These are phyloP conservation scores for Pisolithus albus DNA, from an alignment of 768 basidiomycete genomes.

Conservation along the genomic window DNA sequence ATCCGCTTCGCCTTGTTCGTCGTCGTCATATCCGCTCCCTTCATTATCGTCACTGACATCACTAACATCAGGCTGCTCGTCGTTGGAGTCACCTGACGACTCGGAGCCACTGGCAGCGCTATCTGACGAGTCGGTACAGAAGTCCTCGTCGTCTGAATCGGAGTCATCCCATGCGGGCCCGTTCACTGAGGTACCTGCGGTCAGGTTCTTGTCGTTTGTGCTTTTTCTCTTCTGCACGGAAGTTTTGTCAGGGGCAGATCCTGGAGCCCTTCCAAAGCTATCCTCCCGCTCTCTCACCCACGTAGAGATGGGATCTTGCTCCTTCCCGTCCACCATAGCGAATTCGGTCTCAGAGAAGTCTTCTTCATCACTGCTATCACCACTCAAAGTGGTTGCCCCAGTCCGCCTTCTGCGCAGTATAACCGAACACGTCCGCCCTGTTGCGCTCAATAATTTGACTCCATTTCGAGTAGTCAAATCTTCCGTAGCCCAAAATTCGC, in stretches of 20 bases:
- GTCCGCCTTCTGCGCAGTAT: slow-evolving; percentile 37
- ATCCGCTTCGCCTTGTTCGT: slow-evolving; percentile 28
- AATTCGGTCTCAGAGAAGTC: slow-evolving; percentile 59
- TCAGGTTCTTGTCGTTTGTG: not conserved
- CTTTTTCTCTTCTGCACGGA: slow-evolving; percentile 1
- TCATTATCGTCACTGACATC: slow-evolving; percentile 16
- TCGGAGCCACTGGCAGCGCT: slow-evolving; percentile 31
- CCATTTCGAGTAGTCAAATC: slow-evolving; percentile 51
- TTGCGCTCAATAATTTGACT: slow-evolving; percentile 50
- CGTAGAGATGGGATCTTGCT: slow-evolving; percentile 55
- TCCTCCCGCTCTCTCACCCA: slow-evolving; percentile 59
- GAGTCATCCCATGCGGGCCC: slow-evolving; percentile 28
- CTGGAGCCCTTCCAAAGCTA: slow-evolving; percentile 41
- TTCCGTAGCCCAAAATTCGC: slow-evolving; percentile 65
- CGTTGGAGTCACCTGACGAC: slow-evolving; percentile 26
- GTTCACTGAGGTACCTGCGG: slow-evolving; percentile 11
- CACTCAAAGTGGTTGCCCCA: not conserved
- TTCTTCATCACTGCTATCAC: slow-evolving; percentile 24
- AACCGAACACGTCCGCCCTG: slow-evolving; percentile 63
- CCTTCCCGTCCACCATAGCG: slow-evolving; percentile 63
- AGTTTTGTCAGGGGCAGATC: not conserved
- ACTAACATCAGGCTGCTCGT: slow-evolving; percentile 18
- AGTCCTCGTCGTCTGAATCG: slow-evolving; percentile 30
- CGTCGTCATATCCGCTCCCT: slow-evolving; percentile 27
- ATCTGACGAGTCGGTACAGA: slow-evolving; percentile 31